Evolutionary conservation across 164 flowering plant species (phyloP).

Genomic region (Vitis rotundifolia): DNA sequence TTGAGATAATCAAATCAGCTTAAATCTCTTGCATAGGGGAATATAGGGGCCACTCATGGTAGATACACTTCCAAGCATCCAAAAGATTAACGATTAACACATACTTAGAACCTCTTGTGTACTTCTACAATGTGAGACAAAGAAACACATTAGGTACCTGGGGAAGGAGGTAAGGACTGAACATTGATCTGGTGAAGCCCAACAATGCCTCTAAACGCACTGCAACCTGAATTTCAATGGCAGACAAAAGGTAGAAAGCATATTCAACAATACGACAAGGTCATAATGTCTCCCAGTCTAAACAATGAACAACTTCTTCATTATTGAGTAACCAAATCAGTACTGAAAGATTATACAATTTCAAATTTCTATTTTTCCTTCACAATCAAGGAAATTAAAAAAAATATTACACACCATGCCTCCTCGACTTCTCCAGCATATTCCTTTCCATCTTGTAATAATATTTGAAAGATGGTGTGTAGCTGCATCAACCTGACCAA

Average conservation of each 20-base stretch:
- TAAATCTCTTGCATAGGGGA: not conserved
- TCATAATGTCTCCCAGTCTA: not conserved
- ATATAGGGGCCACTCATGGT: not conserved
- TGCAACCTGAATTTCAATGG: constrained; percentile 53
- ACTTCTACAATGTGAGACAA: not conserved
- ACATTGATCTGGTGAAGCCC: constrained; percentile 48
- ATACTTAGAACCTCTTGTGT: not conserved
- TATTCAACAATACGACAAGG: not conserved
- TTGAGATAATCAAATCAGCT: not conserved
- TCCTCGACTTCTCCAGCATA: constrained; percentile 68
- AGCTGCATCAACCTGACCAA: constrained; percentile 57
- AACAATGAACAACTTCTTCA: not conserved
- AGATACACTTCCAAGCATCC: not conserved
- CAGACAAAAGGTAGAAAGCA: not conserved
- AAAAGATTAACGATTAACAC: not conserved
- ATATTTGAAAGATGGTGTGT: constrained; percentile 38
- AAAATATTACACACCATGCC: constrained; percentile 47
- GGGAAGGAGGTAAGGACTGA: constrained; percentile 59
- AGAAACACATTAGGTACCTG: constrained; percentile 41
- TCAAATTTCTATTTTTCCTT: not conserved
- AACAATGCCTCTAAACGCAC: constrained; percentile 60
- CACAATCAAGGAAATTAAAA: not conserved
- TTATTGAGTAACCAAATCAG: not conserved
- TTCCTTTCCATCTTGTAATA: constrained; percentile 45
- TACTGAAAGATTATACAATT: not conserved